Conservation (phyloP, 2,329 filamentous ascomycete species). For the Cyphellophora europaea region DNA sequence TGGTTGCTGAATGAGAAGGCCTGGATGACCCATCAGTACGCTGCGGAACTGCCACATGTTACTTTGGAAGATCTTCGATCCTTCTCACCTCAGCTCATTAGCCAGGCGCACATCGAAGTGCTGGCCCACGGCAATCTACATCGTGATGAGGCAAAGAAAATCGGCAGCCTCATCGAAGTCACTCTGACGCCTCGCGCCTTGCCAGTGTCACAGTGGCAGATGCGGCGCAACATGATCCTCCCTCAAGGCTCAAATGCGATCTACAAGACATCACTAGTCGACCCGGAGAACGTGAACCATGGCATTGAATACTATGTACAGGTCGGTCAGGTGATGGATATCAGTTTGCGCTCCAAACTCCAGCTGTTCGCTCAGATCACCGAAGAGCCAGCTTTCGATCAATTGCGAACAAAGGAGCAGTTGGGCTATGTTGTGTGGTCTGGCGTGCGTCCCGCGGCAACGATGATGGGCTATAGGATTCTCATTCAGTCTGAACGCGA, state of each 20-base stretch:
- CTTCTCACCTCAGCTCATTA: conserved; percentile 72
- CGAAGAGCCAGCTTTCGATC: conserved; percentile 88
- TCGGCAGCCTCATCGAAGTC: conserved; percentile 73
- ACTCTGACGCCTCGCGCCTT: conserved; percentile 65
- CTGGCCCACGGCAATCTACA: conserved; percentile 88
- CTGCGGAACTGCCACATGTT: conserved; percentile 65
- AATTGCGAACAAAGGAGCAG: conserved; percentile 87
- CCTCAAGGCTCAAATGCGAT: conserved; percentile 74
- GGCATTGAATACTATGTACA: conserved; percentile 72
- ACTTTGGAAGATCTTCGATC: conserved; percentile 63
- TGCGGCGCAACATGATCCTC: conserved; percentile 66
- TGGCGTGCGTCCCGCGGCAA: conserved; percentile 60
- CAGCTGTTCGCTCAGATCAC: conserved; percentile 81
- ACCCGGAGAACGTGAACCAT: conserved; percentile 82
- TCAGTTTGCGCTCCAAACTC: conserved; percentile 62
- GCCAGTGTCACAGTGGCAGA: conserved; percentile 69
- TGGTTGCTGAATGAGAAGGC: conserved; percentile 71
- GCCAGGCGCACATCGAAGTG: conserved; percentile 78
- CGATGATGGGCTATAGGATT: conserved; percentile 76
- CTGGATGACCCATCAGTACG: conserved; percentile 70
- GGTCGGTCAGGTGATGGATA: conserved; percentile 60
- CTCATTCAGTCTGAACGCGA: conserved; percentile 88
- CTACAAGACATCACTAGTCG: conserved; percentile 70
- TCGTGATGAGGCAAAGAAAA: conserved; percentile 80
- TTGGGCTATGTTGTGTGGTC: conserved; percentile 95